Evolutionary conservation across 371 early-diverging fungal genomes (phyloP), one percentile per base, ranked within the genome.

Genomic region (Mucor mucedo): DNA sequence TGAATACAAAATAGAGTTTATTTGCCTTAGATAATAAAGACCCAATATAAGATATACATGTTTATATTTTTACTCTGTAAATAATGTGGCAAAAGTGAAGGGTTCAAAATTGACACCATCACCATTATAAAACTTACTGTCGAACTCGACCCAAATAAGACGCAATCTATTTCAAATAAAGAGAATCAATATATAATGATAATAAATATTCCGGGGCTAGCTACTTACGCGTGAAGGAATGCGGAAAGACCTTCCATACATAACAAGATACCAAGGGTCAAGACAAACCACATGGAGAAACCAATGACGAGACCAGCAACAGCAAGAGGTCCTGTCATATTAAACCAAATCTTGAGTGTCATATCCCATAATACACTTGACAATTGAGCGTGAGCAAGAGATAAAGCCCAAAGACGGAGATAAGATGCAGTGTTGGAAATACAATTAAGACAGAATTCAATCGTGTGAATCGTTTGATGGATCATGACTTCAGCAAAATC

Each of bases 111-210:
- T 71, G 62, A 74, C 55, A 71, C 83, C 83, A 65, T 79, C 79
- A 63, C 78, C 83, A 45, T 66, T 67, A 74, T 98, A 99, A 77
- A 99, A 99, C 83, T 99, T 99, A 79, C 89, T 90, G 76, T 99
- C 95, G 81, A 99, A 99, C 83, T 99, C 99, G 55, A 99, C 97
- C 99, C 99, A 99, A 81, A 99, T 98, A 62, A 99, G 87, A 89
- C 99, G 94, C 99, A 87, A 16, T 21, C 35, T 35, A 35, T 6
- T 6, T 8, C 0, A 44, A 5, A 44, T 44, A 13, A 11, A 9
- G 5, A 44, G 44, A 9, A 44, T 44, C 0, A 44, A 44, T n/a
- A 11, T n/a, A 35, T 35, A 44, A 44, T 44, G 44, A 44, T 9
- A n/a, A 44, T 41, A 41, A 41, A 21, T 0, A 21, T 41, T 41